Evolutionary conservation across 176 grass and related monocot species (phyloP), one percentile per base, ranked within the genome.

Genomic region (Oryza nivara): DNA sequence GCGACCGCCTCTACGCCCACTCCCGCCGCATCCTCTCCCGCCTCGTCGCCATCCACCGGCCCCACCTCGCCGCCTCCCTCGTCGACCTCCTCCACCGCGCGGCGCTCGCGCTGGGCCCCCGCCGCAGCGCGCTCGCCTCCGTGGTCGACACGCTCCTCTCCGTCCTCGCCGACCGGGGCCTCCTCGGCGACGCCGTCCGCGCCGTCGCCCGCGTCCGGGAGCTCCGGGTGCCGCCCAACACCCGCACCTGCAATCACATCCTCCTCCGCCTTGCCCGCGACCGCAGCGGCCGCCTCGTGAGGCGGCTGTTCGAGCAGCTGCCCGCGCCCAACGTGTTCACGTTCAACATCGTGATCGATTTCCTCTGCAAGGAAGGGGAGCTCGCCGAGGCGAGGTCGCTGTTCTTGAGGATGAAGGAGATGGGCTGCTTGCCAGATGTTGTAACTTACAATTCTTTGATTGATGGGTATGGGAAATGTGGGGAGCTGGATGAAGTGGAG

Each of bases 171-270:
- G 89, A 90, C 85, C 52, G 65, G 51, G 80, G 85, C 6, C 70
- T 75, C 65, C 76, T 87, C 34, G 88, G 89, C 72, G 91, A 88
- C 80, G 91, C 91, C 1, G 76, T 82, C n/a, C 52, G 70, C 40
- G 93, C 87, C 71, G 43, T 96, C 41, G 84, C 86, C 72, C 91
- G 91, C 65, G 81, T 92, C 86, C 89, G 83, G 65, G 77, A 88
- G 74, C 88, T 94, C 70, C 83, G 60, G 0, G 83, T 95, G 85
- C 73, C 91, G 6, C 93, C 89, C 3, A 96, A 96, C 83, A 74
- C 94, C 63, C 93, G 93, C 79, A 92, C 91, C 82, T 96, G 91
- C 88, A 99, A 99, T 83, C 87, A 96, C 73, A 90, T 99, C 84
- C 93, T 99, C 56, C 85, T 92, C 75, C 80, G 67, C 60, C 86